Evolutionary conservation across 1,284 basidiomycete genomes (phyloP).

Genomic region (Cryptococcus neoformans): DNA sequence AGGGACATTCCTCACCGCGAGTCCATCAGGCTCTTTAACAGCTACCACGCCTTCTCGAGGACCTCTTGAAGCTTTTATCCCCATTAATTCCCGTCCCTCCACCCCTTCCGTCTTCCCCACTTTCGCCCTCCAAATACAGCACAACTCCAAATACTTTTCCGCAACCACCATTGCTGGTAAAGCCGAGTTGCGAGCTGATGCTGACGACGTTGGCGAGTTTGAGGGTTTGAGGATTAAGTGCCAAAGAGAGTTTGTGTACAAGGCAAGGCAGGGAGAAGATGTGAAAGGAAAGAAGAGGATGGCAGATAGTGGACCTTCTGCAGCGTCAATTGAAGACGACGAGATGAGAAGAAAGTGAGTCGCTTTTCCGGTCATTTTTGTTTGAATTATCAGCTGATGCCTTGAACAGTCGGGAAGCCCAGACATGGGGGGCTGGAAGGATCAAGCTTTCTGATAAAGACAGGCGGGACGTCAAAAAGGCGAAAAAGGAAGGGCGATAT

Average conservation of each 20-base stretch:
- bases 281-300: constrained; percentile 53
- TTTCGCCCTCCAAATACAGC: constrained; percentile 27
- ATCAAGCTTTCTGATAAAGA: constrained; percentile 57
- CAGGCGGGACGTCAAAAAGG: constrained; percentile 72
- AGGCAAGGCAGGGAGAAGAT: constrained; percentile 77
- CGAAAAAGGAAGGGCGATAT: constrained; percentile 79
- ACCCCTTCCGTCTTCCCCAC: constrained; percentile 27
- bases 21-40: constrained; percentile 41
- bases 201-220: constrained; percentile 9
- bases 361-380: neutral
- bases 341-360: constrained; percentile 51
- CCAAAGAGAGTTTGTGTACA: constrained; percentile 83
- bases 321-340: constrained; percentile 49
- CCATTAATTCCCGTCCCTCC: constrained; percentile 15
- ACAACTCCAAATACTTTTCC: constrained; percentile 39
- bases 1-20: constrained; percentile 48
- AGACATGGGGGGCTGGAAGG: constrained; percentile 82
- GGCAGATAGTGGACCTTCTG: constrained; percentile 59
- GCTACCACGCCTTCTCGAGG: constrained; percentile 46
- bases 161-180: constrained; percentile 30
- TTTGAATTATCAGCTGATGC: neutral
- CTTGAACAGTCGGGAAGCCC: constrained; percentile 62
- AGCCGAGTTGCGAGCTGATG: constrained; percentile 56
- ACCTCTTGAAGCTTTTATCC: constrained; percentile 47
- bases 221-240: constrained; percentile 59